These are phyloP conservation scores for Trichoderma brevicompactum DNA, from an alignment of 2,329 filamentous ascomycete genomes.

Conservation along the genomic window DNA sequence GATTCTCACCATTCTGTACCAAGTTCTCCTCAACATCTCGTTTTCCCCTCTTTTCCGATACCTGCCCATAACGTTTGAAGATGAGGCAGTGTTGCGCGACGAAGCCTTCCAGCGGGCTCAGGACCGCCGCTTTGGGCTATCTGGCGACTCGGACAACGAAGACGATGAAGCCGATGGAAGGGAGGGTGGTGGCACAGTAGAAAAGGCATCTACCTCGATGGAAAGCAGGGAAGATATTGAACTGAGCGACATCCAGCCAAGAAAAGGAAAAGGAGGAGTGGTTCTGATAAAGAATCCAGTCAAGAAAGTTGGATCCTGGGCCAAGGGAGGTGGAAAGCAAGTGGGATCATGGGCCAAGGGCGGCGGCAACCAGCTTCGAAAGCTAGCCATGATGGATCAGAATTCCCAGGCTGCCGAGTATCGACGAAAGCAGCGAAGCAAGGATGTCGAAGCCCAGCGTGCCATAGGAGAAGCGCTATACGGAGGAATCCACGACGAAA, in stretches of 20 bases:
- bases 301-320: constrained; percentile 54
- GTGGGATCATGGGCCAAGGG: constrained; percentile 45
- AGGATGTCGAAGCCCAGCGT: constrained; percentile 73
- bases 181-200: constrained; percentile 18
- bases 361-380: constrained; percentile 54
- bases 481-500: constrained; percentile 85
- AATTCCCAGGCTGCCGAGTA: constrained; percentile 52
- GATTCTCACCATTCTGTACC: constrained; percentile 74
- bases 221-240: constrained; percentile 47
- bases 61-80: constrained; percentile 91
- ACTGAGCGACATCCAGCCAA: constrained; percentile 45
- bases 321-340: constrained; percentile 40
- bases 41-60: constrained; percentile 88
- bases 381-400: constrained; percentile 45
- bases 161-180: constrained; percentile 48
- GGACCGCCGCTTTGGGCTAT: constrained; percentile 67
- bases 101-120: constrained; percentile 84
- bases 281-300: constrained; percentile 49
- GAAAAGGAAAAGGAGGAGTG: constrained; percentile 28
- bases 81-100: constrained; percentile 90
- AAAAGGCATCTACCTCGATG: constrained; percentile 35
- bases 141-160: constrained; percentile 57
- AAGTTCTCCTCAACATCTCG: constrained; percentile 77
- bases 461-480: constrained; percentile 81
- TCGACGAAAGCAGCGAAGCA: constrained; percentile 53